phyloP scores from a whole-genome alignment of 495 filamentous ascomycete species.

The Penicillium waksmanii region DNA sequence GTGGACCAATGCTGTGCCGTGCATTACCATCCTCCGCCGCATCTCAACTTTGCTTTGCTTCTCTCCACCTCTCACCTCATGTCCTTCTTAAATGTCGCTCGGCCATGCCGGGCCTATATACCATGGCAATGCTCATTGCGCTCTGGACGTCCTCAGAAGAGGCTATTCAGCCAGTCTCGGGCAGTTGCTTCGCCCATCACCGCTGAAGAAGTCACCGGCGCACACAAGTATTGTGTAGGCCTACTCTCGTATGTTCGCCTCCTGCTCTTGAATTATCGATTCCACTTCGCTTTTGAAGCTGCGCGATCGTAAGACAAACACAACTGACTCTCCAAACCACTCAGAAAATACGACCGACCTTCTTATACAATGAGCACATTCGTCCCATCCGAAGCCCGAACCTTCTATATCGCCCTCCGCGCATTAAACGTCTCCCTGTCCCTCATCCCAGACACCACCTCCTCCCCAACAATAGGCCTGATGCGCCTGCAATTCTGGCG shows the following conservation, averaged over 20 bases:
- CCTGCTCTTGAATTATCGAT: neutral
- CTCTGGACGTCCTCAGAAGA: conserved; percentile 17
- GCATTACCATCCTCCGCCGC: conserved; percentile 22
- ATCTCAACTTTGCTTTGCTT: conserved; percentile 10
- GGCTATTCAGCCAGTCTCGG: conserved; percentile 31
- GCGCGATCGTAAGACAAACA: neutral
- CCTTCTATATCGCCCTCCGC: conserved; percentile 88
- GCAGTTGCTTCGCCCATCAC: conserved; percentile 21
- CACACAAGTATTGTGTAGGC: conserved; percentile 57
- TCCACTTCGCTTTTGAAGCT: neutral
- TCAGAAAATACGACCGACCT: conserved; percentile 80
- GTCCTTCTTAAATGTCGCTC: conserved; percentile 29
- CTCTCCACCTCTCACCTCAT: conserved; percentile 24
- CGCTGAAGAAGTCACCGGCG: conserved; percentile 55
- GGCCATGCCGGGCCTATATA: conserved; percentile 25
- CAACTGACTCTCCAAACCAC: neutral
- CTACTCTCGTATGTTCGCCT: conserved; percentile 55
- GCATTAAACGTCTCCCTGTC: conserved; percentile 92
- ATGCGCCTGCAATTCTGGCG: conserved; percentile 96
- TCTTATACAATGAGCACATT: conserved; percentile 86
- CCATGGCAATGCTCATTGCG: conserved; percentile 16
- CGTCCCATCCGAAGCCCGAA: conserved; percentile 68
- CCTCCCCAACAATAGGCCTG: conserved; percentile 75
- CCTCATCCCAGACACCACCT: conserved; percentile 83
- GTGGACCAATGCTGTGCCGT: conserved; percentile 39